Evolutionary conservation across 257 asterid species (phyloP).

Genomic region (Perilla frutescens): DNA sequence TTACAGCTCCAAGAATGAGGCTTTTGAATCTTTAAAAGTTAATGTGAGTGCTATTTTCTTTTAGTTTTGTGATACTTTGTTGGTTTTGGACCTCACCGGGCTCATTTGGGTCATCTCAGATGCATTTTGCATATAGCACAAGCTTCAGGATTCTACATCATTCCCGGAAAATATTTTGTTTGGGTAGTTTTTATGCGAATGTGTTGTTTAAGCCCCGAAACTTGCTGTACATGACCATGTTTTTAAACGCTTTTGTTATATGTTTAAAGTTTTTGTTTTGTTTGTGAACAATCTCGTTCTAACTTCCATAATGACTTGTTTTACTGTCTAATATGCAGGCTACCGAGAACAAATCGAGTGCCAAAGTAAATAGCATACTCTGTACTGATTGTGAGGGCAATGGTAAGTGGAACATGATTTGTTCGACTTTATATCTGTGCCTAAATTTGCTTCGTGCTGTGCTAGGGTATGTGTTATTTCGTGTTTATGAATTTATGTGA

Average conservation of each 20-base stretch:
- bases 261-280: conserved; percentile 3
- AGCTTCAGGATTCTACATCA: background rate
- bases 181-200: background rate
- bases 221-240: background rate
- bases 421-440: background rate
- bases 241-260: background rate
- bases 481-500: background rate
- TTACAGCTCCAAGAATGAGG: conserved; percentile 38
- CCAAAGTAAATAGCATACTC: conserved; percentile 51
- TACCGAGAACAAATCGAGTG: conserved; percentile 31
- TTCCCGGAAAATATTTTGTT: background rate
- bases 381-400: conserved; percentile 63
- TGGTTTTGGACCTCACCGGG: background rate
- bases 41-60: conserved; percentile 38
- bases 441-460: background rate
- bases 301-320: background rate
- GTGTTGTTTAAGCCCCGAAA: background rate
- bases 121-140: background rate
- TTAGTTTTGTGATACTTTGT: background rate
- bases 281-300: background rate
- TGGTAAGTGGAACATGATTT: conserved; percentile 43
- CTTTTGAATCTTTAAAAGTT: conserved; percentile 47
- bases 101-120: background rate
- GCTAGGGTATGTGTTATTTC: background rate
- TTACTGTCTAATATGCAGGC: conserved; percentile 43